Conservation (phyloP, 2,329 filamentous ascomycete species). For the Plenodomus tracheiphilus region DNA sequence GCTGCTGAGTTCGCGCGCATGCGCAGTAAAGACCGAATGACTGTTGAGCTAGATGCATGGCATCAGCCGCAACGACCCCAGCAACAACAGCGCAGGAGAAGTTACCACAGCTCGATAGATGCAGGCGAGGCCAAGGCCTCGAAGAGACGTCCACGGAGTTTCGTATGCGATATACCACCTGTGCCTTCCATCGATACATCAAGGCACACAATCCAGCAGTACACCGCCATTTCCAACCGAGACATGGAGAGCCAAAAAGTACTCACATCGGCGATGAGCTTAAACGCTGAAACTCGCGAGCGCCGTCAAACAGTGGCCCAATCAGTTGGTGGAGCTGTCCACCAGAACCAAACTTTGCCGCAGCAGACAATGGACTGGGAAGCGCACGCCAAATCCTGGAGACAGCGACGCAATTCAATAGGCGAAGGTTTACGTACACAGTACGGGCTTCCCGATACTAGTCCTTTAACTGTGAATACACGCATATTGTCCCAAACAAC, state of each 20-base stretch:
- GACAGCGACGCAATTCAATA: constrained; percentile 36
- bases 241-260: constrained; percentile 6
- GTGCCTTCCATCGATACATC: constrained; percentile 29
- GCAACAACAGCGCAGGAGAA: constrained; percentile 23
- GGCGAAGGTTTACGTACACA: constrained; percentile 28
- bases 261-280: constrained; percentile 3
- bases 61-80: constrained; percentile 10
- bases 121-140: constrained; percentile 25
- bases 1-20: constrained; percentile 42
- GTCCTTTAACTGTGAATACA: constrained; percentile 6
- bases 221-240: constrained; percentile 8
- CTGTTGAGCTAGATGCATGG: constrained; percentile 18
- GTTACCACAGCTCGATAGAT: constrained; percentile 33
- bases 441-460: constrained; percentile 7
- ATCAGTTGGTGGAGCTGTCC: constrained; percentile 19
- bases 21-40: constrained; percentile 39
- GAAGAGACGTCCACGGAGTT: constrained; percentile 19
- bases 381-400: constrained; percentile 30
- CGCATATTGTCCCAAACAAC: constrained; percentile 9
- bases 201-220: constrained; percentile 1
- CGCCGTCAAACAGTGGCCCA: constrained; percentile 23
- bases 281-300: constrained; percentile 16
- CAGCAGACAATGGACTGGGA: constrained; percentile 28
- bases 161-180: constrained; percentile 24
- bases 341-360: constrained; percentile 4